phyloP scores from a whole-genome alignment of 352 stramenopile genomes.

The Blastocystis sp. region DNA sequence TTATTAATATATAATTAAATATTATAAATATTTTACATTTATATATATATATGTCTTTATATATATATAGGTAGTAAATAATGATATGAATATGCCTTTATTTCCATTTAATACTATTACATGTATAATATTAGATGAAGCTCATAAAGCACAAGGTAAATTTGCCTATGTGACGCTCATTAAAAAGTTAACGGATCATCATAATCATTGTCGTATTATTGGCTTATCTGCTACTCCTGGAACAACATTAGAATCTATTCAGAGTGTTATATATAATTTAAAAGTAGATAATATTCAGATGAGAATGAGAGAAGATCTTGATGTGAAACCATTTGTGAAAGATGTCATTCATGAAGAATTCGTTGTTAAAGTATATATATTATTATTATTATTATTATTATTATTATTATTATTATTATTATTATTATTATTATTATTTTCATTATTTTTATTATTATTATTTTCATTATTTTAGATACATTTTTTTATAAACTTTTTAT shows the following conservation, averaged over 20 bases:
- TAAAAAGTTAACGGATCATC: slow-evolving; percentile 46
- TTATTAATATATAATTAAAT: not conserved
- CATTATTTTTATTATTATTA: too few species aligned
- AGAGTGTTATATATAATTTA: slow-evolving; percentile 79
- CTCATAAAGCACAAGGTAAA: slow-evolving; percentile 78
- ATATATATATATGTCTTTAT: not conserved
- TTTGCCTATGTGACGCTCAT: slow-evolving; percentile 82
- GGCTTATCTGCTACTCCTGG: slow-evolving; percentile 87
- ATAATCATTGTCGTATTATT: slow-evolving; percentile 66
- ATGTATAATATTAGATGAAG: slow-evolving; percentile 88
- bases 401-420: too few species aligned
- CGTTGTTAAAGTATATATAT: slow-evolving; percentile 39
- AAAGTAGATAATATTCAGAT: slow-evolving; percentile 77
- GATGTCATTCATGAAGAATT: slow-evolving; percentile 65
- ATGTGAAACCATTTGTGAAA: slow-evolving; percentile 74
- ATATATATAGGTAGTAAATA: slow-evolving; percentile 42
- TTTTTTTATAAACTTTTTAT: too few species aligned
- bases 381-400: too few species aligned
- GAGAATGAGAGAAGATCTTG: slow-evolving; percentile 69
- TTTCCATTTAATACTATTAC: slow-evolving; percentile 61
- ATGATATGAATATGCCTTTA: slow-evolving; percentile 20
- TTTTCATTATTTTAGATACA: too few species aligned
- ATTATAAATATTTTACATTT: slow-evolving; percentile 1
- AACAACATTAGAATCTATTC: slow-evolving; percentile 73
- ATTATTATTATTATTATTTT: too few species aligned